Conservation (phyloP, 495 filamentous ascomycete genomes). For the Lasiosphaeris hirsuta region DNA sequence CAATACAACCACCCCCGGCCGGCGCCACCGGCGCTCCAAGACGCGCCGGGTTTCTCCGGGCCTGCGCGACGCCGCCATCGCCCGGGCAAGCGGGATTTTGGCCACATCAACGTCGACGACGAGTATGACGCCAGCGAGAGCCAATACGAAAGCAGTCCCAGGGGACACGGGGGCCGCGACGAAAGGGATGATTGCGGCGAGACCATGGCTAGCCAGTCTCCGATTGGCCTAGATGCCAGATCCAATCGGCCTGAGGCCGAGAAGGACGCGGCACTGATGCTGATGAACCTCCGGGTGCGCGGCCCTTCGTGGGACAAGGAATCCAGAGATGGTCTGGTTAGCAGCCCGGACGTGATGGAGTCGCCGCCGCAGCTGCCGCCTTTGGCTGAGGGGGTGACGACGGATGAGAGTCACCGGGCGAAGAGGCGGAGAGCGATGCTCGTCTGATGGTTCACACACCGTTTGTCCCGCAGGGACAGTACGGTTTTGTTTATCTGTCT, state of each 20-base stretch:
- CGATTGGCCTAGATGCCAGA: too few relatives aligned
- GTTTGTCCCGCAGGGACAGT: too few relatives aligned
- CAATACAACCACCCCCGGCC: too few relatives aligned
- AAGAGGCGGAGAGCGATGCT: slow-evolving; percentile 8
- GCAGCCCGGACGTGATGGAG: background rate
- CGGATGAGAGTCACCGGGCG: background rate
- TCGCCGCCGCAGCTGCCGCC: background rate
- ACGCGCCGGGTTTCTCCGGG: too few relatives aligned
- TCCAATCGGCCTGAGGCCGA: slow-evolving; percentile 26
- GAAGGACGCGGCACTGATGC: slow-evolving; percentile 55
- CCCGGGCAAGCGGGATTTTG: background rate
- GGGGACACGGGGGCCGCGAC: background rate
- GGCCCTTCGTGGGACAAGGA: background rate
- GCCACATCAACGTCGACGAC: background rate
- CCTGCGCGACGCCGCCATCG: background rate
- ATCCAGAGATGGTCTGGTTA: background rate
- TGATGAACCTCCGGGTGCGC: slow-evolving; percentile 52
- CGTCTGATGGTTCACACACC: background rate
- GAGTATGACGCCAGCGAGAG: slow-evolving; percentile 8
- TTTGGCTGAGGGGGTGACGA: too few relatives aligned
- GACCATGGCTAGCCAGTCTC: too few relatives aligned
- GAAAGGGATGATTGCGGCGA: background rate
- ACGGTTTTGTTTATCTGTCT: too few relatives aligned
- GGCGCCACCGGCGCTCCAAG: too few relatives aligned
- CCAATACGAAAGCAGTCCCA: background rate